A percentile compares a stretch with the other conserved stretches of the same genome.
Conservation (phyloP, 768 basidiomycete species). For the Lentinus brumalis region DNA sequence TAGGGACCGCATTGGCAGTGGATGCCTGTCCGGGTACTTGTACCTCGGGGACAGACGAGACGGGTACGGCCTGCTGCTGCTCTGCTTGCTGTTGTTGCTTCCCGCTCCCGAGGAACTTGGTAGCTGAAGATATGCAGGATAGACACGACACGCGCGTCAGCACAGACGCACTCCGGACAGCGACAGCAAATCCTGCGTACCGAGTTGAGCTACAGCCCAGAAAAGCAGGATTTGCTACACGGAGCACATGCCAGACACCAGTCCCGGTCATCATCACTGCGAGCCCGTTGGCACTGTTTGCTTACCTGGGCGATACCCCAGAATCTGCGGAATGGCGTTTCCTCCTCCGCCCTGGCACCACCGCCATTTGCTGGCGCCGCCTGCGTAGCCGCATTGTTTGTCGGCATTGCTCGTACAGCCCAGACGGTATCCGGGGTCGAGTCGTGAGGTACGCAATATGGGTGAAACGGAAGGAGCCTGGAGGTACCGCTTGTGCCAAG, state of each 20-base stretch:
- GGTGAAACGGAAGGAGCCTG: not conserved
- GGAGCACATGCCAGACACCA: not conserved
- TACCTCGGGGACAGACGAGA: slow-evolving; percentile 15
- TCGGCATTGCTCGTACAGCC: slow-evolving; percentile 22
- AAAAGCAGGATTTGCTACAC: slow-evolving; percentile 68
- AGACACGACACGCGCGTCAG: slow-evolving; percentile 1
- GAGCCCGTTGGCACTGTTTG: not conserved
- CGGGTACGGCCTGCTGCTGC: slow-evolving; percentile 9
- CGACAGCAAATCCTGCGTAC: slow-evolving; percentile 37
- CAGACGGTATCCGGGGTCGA: not conserved
- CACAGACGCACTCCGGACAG: not conserved
- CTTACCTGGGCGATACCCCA: slow-evolving; percentile 47
- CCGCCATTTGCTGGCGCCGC: slow-evolving; percentile 23
- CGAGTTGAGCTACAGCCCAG: slow-evolving; percentile 66
- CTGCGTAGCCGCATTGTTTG: slow-evolving; percentile 24
- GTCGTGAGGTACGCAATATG: not conserved
- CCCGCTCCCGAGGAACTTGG: slow-evolving; percentile 42
- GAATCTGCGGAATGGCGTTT: slow-evolving; percentile 39
- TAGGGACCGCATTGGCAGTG: slow-evolving; percentile 47
- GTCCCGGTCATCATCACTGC: not conserved
- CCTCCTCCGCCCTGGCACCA: slow-evolving; percentile 30
- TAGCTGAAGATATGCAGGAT: slow-evolving; percentile 35
- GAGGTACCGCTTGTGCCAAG: not conserved
- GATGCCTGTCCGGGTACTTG: slow-evolving; percentile 22
- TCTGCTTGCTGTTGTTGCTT: slow-evolving; percentile 29